Conservation (phyloP, 371 early-diverging fungal species). For the Apophysomyces sp. region DNA sequence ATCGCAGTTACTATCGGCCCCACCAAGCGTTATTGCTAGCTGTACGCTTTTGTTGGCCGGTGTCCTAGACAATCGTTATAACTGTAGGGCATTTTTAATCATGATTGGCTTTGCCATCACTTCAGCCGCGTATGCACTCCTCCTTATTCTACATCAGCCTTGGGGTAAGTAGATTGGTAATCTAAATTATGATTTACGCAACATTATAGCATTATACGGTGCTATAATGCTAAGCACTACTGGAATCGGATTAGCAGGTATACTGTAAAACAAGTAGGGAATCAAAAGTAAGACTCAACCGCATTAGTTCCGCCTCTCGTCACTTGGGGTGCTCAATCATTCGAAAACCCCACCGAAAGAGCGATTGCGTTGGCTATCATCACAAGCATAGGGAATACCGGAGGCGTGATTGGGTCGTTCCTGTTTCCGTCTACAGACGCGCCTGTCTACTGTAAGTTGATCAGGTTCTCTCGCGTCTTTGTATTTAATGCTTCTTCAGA, state of each 20-base stretch:
- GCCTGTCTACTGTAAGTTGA: constrained; percentile 9
- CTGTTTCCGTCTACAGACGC: constrained; percentile 24
- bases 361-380: constrained; percentile 29
- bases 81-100: constrained; percentile 15
- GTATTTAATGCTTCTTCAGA: not conserved
- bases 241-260: constrained; percentile 15
- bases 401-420: constrained; percentile 27
- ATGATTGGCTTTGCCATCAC: constrained; percentile 19
- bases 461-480: not conserved
- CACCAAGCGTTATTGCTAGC: constrained; percentile 22
- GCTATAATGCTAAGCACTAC: constrained; percentile 10
- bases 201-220: constrained; percentile 18
- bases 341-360: constrained; percentile 22
- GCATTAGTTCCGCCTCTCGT: constrained; percentile 20
- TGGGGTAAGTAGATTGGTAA: constrained; percentile 18
- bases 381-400: constrained; percentile 23
- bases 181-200: not conserved
- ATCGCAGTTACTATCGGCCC: constrained; percentile 32
- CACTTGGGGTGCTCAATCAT: constrained; percentile 23
- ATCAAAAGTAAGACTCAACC: constrained; percentile 14
- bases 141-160: constrained; percentile 15
- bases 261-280: too few relatives aligned
- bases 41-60: constrained; percentile 22
- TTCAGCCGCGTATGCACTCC: constrained; percentile 15
- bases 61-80: constrained; percentile 19